Conservation (phyloP, 305 asterid species). For the Solanum hybrid region DNA sequence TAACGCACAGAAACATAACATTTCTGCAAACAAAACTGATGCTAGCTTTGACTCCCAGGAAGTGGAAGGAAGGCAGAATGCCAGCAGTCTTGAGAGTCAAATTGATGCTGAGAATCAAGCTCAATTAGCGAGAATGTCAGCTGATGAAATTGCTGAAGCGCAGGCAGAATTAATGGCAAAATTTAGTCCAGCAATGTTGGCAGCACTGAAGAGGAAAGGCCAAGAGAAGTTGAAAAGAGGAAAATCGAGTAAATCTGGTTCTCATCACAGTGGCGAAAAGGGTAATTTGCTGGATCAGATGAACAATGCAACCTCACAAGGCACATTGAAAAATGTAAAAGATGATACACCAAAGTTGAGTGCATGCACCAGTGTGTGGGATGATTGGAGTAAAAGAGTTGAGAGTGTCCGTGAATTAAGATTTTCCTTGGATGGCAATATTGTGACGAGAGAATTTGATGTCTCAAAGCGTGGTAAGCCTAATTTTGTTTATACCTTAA, state of each 20-base stretch:
- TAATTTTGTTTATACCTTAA: conserved; percentile 2
- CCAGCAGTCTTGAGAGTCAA: conserved; percentile 41
- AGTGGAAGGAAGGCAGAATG: conserved; percentile 21
- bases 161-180: conserved; percentile 66
- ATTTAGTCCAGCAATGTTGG: conserved; percentile 57
- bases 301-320: conserved; percentile 15
- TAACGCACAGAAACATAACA: conserved; percentile 13
- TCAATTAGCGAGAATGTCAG: conserved; percentile 60
- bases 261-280: conserved; percentile 28
- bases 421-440: conserved; percentile 34
- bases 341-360: conserved; percentile 19
- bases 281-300: conserved; percentile 22
- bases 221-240: conserved; percentile 50
- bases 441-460: conserved; percentile 22
- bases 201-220: conserved; percentile 47
- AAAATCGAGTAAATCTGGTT: conserved; percentile 17
- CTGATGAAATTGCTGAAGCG: conserved; percentile 78
- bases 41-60: conserved; percentile 24
- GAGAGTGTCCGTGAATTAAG: conserved; percentile 71
- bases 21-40: conserved; percentile 10
- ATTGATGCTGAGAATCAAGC: conserved; percentile 80
- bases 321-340: conserved; percentile 16
- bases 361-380: conserved; percentile 46
- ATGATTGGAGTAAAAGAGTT: conserved; percentile 79
- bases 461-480: conserved; percentile 42